These are phyloP conservation scores for Larix sibirica DNA, from an alignment of 83 land plant species.

Conservation along the genomic window DNA sequence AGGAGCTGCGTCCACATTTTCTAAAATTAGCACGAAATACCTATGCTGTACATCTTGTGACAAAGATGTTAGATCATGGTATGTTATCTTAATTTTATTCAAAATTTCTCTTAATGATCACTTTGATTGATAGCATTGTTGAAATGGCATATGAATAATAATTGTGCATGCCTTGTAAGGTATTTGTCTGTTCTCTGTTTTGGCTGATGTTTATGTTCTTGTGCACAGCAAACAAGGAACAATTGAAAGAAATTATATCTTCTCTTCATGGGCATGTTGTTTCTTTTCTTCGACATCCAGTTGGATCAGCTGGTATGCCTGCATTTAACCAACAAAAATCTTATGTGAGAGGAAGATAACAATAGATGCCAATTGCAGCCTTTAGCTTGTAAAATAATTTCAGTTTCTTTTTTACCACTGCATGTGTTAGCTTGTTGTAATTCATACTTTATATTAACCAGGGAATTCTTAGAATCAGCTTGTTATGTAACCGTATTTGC, in stretches of 20 bases:
- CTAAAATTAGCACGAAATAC: conserved; percentile 73
- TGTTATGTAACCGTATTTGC: not conserved
- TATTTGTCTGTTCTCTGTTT: not conserved
- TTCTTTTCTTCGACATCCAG: conserved; percentile 90
- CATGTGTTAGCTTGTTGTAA: not conserved
- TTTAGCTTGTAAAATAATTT: too few species aligned
- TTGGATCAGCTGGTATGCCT: conserved; percentile 91
- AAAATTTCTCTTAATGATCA: not conserved
- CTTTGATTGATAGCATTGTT: not conserved
- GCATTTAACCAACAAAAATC: not conserved
- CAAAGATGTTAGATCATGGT: conserved; percentile 94
- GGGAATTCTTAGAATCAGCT: not conserved
- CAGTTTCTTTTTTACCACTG: too few species aligned
- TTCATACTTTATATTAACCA: not conserved
- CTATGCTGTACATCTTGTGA: conserved; percentile 92
- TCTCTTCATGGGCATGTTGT: conserved; percentile 94
- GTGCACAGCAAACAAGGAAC: conserved; percentile 78
- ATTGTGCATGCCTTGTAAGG: not conserved
- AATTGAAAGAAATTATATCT: conserved; percentile 79
- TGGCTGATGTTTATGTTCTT: conserved; percentile 15
- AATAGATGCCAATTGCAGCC: not conserved
- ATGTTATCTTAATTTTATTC: conserved; percentile 9
- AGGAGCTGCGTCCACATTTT: conserved; percentile 89
- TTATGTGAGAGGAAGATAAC: not conserved
- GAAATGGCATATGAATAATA: not conserved